Percentiles rank a stretch among this genome's conserved stretches.
Conservation (phyloP, 75 land plant species). For the Selaginella moellendorffii region DNA sequence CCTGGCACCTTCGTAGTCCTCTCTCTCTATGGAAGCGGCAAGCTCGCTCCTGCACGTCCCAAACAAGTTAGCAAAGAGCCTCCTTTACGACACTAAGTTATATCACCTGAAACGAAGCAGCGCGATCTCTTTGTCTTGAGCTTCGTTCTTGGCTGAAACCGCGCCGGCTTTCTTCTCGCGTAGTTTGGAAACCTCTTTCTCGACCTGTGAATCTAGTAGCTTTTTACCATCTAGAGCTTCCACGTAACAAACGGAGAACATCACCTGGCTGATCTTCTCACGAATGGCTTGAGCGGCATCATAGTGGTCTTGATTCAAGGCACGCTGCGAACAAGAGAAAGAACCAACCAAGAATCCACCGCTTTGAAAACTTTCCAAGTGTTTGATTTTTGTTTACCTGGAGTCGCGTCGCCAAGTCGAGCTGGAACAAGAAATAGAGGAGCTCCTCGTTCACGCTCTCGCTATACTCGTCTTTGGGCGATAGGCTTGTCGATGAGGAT, state of each 20-base stretch:
- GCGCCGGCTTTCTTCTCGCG: slow-evolving; percentile 47
- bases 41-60: slow-evolving; percentile 43
- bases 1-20: slow-evolving; percentile 69
- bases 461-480: slow-evolving; percentile 37
- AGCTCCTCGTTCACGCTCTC: slow-evolving; percentile 89
- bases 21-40: slow-evolving; percentile 60
- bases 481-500: too few relatives aligned
- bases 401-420: slow-evolving; percentile 68
- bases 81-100: not conserved
- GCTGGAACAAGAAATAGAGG: slow-evolving; percentile 79
- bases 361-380: not conserved
- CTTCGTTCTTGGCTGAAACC: slow-evolving; percentile 47
- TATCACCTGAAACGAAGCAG: slow-evolving; percentile 55
- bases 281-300: slow-evolving; percentile 75
- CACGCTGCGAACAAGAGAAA: slow-evolving; percentile 35
- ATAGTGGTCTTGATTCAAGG: slow-evolving; percentile 77
- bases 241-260: not conserved
- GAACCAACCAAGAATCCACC: not conserved
- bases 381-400: slow-evolving; percentile 32
- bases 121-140: slow-evolving; percentile 59
- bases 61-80: not conserved
- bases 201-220: slow-evolving; percentile 40
- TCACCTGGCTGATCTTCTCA: slow-evolving; percentile 67
- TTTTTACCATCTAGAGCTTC: not conserved
- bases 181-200: slow-evolving; percentile 51